Conservation (phyloP, 2,329 filamentous ascomycete species). For the Penicillium fuscoglaucum region DNA sequence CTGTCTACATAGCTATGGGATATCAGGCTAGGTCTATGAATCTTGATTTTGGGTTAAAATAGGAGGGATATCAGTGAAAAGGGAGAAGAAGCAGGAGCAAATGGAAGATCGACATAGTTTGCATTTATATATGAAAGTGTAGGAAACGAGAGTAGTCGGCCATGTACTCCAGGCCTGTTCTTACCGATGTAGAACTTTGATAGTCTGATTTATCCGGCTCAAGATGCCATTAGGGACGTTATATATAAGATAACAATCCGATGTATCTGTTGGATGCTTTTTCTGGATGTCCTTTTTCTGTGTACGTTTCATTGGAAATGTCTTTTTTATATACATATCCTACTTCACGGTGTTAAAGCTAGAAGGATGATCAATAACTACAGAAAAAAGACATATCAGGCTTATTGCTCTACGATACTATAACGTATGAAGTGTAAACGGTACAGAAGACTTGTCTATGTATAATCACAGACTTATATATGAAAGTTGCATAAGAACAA, state of each 20-base stretch:
- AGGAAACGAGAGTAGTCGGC: not conserved
- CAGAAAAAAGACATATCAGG: not conserved
- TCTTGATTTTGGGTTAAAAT: too few relatives aligned
- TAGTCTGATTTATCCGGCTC: too few relatives aligned
- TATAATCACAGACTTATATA: not conserved
- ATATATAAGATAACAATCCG: too few relatives aligned
- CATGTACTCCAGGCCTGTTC: too few relatives aligned
- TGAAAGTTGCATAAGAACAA: not conserved
- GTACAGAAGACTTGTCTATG: not conserved
- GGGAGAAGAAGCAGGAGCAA: too few relatives aligned
- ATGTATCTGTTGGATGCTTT: not conserved
- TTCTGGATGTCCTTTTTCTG: not conserved
- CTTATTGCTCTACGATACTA: not conserved
- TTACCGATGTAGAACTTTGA: too few relatives aligned
- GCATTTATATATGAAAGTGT: too few relatives aligned
- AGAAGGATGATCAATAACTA: not conserved
- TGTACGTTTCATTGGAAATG: too few relatives aligned
- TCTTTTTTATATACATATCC: not conserved
- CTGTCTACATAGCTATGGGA: too few relatives aligned
- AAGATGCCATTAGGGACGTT: not conserved
- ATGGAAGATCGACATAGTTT: too few relatives aligned
- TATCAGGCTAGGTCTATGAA: too few relatives aligned
- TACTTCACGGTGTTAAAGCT: not conserved
- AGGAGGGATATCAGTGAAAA: too few relatives aligned
- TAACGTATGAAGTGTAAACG: not conserved